Percentiles rank a stretch among this genome's conserved stretches.
Conservation (phyloP, 345 rosid species). For the Citrus unshiu region DNA sequence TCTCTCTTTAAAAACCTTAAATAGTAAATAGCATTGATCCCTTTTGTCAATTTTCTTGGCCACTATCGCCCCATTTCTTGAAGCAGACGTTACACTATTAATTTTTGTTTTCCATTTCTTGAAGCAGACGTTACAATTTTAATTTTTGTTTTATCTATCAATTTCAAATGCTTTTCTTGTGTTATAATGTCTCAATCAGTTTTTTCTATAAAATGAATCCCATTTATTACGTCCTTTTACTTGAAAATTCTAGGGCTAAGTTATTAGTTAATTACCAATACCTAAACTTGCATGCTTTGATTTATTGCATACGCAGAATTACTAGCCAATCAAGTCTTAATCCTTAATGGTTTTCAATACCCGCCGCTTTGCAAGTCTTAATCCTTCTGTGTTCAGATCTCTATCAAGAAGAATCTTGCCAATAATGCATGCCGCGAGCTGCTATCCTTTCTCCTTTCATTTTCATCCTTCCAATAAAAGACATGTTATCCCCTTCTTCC, state of each 20-base stretch:
- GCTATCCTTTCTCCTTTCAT: too few species aligned
- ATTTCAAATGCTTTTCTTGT: background rate
- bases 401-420: too few species aligned
- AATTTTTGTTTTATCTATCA: background rate
- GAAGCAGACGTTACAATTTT: constrained; percentile 27
- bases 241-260: background rate
- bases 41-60: too few species aligned
- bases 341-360: too few species aligned
- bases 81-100: constrained; percentile 21
- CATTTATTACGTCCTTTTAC: background rate
- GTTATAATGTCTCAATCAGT: background rate
- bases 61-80: constrained; percentile 3
- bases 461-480: too few species aligned
- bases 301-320: background rate
- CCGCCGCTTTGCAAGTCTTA: too few species aligned
- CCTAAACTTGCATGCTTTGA: background rate
- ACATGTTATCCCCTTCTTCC: too few species aligned
- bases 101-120: background rate
- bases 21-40: too few species aligned
- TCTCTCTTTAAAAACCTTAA: too few species aligned
- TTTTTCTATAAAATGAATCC: background rate
- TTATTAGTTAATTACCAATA: background rate
- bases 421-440: too few species aligned
- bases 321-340: constrained; percentile 1
- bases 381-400: too few species aligned